Evolutionary conservation across 768 basidiomycete species (phyloP).

Genomic region (Megacollybia marginata): DNA sequence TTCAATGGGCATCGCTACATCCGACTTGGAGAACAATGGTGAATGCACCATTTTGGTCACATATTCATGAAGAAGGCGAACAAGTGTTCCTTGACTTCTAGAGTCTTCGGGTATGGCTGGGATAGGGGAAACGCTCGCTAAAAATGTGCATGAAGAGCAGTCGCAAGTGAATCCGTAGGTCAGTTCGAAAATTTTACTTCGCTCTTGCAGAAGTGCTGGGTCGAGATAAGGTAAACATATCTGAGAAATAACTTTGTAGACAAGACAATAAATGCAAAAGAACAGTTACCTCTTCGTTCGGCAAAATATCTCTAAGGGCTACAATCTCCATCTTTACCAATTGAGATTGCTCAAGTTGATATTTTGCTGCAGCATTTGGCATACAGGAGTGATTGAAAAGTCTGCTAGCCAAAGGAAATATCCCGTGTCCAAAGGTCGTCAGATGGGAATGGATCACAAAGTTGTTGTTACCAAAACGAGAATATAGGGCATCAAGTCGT

Average conservation of each 20-base stretch:
- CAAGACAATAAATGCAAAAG: constrained; percentile 1
- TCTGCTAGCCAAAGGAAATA: constrained; percentile 74
- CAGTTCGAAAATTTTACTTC: constrained; percentile 47
- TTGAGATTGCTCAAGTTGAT: constrained; percentile 30
- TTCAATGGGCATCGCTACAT: constrained; percentile 30
- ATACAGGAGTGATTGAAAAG: constrained; percentile 78
- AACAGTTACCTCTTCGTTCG: constrained; percentile 56
- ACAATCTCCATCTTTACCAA: constrained; percentile 56
- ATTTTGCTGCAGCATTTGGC: constrained; percentile 66
- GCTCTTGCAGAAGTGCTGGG: constrained; percentile 59
- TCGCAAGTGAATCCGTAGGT: constrained; percentile 66
- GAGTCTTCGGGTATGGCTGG: constrained; percentile 21
- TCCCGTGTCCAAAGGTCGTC: constrained; percentile 60
- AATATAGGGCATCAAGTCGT: constrained; percentile 31
- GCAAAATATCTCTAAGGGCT: constrained; percentile 46
- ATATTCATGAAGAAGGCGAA: constrained; percentile 19
- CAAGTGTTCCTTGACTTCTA: constrained; percentile 29
- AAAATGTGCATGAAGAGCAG: constrained; percentile 49
- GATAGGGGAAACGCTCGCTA: constrained; percentile 29
- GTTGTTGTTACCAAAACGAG: constrained; percentile 76
- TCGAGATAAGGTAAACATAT: constrained; percentile 73
- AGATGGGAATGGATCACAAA: constrained; percentile 73
- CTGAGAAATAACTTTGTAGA: constrained; percentile 24
- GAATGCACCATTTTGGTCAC: constrained; percentile 9
- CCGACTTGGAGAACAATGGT: constrained; percentile 7